Percentiles rank a stretch among this genome's conserved stretches.
These are phyloP conservation scores for Tephrocybe sp. DNA, from an alignment of 768 basidiomycete genomes.

Conservation along the genomic window DNA sequence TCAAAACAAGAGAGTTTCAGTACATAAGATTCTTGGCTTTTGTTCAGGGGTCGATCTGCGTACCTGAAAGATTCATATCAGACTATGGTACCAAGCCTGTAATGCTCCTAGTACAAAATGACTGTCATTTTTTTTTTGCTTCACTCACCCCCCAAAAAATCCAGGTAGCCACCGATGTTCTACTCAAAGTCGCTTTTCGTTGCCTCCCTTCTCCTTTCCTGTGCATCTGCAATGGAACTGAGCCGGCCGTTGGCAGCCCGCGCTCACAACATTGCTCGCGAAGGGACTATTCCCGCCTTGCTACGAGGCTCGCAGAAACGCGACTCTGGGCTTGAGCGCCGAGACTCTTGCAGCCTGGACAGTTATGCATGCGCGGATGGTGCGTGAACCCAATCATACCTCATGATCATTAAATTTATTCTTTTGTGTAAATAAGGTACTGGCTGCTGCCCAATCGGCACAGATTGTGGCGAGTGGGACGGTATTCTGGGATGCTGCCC, in stretches of 20 bases:
- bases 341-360: neutral
- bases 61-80: conserved; percentile 4
- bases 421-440: conserved; percentile 7
- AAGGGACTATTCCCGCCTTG: neutral
- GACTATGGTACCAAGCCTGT: too few species aligned
- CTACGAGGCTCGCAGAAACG: neutral
- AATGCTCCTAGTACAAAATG: too few species aligned
- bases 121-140: too few species aligned
- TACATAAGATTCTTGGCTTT: neutral
- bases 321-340: neutral
- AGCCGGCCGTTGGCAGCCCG: neutral
- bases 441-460: conserved; percentile 18
- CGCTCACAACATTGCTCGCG: neutral
- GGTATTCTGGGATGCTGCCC: conserved; percentile 21
- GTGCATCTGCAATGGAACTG: neutral
- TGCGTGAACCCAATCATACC: neutral
- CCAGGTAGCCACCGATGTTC: neutral
- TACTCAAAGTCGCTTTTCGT: neutral
- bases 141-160: too few species aligned
- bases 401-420: neutral
- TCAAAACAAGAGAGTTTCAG: too few species aligned
- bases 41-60: neutral
- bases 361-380: conserved; percentile 2
- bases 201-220: neutral
- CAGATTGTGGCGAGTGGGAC: conserved; percentile 21